Evolutionary conservation across 2,329 filamentous ascomycete genomes (phyloP).

Genomic region (Zymoseptoria tritici): DNA sequence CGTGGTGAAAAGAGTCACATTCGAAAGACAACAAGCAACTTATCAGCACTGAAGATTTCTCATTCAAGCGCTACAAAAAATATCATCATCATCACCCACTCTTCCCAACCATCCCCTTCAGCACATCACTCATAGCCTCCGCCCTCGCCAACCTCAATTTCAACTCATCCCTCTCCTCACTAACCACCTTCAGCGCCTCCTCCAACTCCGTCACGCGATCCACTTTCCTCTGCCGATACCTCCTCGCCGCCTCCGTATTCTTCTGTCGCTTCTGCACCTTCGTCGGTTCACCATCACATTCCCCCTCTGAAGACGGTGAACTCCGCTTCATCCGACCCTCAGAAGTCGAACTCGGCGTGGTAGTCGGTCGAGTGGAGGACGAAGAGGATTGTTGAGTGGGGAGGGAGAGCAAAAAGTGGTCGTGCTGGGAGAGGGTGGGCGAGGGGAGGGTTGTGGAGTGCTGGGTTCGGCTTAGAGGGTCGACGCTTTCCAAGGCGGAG

Average conservation of each 20-base stretch:
- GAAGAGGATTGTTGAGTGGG: not conserved
- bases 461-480: not conserved
- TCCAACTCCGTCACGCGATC: constrained; percentile 60
- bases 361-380: not conserved
- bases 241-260: constrained; percentile 64
- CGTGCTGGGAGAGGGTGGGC: not conserved
- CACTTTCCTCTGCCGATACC: constrained; percentile 63
- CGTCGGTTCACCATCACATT: constrained; percentile 5
- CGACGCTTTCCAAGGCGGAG: not conserved
- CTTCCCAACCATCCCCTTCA: constrained; percentile 30
- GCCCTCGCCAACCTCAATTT: constrained; percentile 55
- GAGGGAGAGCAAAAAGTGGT: not conserved
- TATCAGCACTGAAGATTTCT: not conserved
- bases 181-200: constrained; percentile 50
- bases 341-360: not conserved
- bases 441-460: not conserved
- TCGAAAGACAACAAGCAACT: not conserved
- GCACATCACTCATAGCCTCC: constrained; percentile 57
- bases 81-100: not conserved
- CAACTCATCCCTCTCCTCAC: constrained; percentile 56
- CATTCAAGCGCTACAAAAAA: not conserved
- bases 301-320: constrained; percentile 3
- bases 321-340: not conserved
- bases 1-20: constrained; percentile 16
- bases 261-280: constrained; percentile 50